Evolutionary conservation across 192 early-diverging fungal species (phyloP), one percentile per base, ranked within the genome.

Genomic region (Rhizophagus sp.): DNA sequence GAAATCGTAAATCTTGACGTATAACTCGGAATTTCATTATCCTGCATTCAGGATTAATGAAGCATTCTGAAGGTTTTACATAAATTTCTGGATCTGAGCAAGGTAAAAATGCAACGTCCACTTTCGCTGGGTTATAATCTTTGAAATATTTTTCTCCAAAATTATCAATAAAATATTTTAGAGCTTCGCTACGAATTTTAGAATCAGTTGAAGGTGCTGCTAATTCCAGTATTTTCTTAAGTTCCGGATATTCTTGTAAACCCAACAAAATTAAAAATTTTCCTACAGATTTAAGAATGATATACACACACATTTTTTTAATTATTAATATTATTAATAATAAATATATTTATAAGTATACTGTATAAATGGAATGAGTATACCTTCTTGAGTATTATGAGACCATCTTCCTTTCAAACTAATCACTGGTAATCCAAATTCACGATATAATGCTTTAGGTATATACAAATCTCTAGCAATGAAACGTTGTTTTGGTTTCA

Each of bases 131-230:
- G 22, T 82, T 79, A 78, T 95, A 97, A 15, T 82, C 67, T 1
- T 69, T 17, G 1, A 76, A 30, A 73, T 96, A 96, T 27, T 85
- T 78, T 0, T 80, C 80, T 73, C 91, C 87, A 77, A 87, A 90
- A 69, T 95, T 85, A 12, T 94, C 91, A 12, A 95, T 79, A 64
- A 97, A 91, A 83, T 95, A 95, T 1, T 80, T 78, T 10, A 97
- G 73, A 3, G 93, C 88, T 25, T 88, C 80, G 7, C 78, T 81
- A 34, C 91, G 91, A 34, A 89, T 62, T 13, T 34, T n/a, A 9
- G 81, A 49, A 9, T 75, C 73, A 0, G 83, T 62, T 6, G 81
- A 57, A 5, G 81, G 72, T 11, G 90, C 64, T 0, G 88, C 88
- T 30, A 90, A 47, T 0, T 70, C 47, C 1, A 92, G 80, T 0